Percentiles rank a stretch among this genome's conserved stretches.
Conservation (phyloP, 805 yeast genomes). For the Spencermartinsiella europaea region DNA sequence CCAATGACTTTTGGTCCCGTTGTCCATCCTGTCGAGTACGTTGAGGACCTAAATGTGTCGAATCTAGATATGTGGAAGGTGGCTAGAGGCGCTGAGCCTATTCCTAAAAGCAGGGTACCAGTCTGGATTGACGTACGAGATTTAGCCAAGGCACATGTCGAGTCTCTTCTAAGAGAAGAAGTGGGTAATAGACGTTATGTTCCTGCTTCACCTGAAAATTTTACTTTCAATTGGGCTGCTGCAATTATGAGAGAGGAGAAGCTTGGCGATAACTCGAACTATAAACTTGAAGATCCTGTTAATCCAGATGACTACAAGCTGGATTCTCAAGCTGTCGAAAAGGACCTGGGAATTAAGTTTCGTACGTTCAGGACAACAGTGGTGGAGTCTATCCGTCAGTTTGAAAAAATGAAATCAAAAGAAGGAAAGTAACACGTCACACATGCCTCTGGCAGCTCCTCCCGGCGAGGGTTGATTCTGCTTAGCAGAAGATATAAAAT, state of each 20-base stretch:
- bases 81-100: neutral
- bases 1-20: conserved; percentile 34
- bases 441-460: too few relatives aligned
- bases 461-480: too few relatives aligned
- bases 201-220: conserved; percentile 23
- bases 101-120: conserved; percentile 1
- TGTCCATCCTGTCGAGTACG: conserved; percentile 26
- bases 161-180: conserved; percentile 39
- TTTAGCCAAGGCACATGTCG: conserved; percentile 53
- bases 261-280: conserved; percentile 9
- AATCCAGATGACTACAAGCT: conserved; percentile 6
- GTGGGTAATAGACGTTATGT: conserved; percentile 19
- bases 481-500: too few relatives aligned
- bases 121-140: conserved; percentile 54
- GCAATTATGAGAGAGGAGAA: conserved; percentile 17
- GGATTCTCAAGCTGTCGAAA: conserved; percentile 9
- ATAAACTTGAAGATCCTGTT: neutral
- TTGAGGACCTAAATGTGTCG: conserved; percentile 12
- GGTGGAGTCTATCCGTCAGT: conserved; percentile 14
- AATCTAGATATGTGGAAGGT: conserved; percentile 6
- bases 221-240: conserved; percentile 16
- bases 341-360: conserved; percentile 24
- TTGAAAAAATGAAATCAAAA: neutral
- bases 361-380: conserved; percentile 22
- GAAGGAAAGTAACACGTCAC: too few relatives aligned